phyloP scores from a whole-genome alignment of 441 rosid genomes.

The Corymbia calophylla region DNA sequence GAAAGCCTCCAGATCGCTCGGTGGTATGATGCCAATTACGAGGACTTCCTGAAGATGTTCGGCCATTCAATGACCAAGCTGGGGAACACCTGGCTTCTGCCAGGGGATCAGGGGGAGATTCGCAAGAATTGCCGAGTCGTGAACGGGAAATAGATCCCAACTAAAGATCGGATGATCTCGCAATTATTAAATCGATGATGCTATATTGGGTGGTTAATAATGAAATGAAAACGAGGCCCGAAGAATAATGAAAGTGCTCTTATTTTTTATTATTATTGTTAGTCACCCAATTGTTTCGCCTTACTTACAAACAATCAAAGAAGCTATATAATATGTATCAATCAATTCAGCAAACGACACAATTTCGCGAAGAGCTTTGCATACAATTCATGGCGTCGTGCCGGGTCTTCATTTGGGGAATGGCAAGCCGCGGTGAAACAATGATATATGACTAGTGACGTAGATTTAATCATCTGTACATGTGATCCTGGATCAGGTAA shows the following conservation, averaged over 20 bases:
- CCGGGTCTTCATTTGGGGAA: no score
- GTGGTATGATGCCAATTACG: slow-evolving; percentile 49
- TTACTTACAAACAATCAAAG: background rate
- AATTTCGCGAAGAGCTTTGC: background rate
- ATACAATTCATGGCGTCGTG: background rate
- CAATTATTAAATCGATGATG: background rate
- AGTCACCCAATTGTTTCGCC: background rate
- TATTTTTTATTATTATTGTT: background rate
- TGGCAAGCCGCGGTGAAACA: background rate
- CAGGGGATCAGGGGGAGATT: slow-evolving; percentile 58
- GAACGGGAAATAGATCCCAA: background rate
- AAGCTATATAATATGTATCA: background rate
- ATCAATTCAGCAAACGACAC: background rate
- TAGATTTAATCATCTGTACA: background rate
- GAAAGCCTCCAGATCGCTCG: slow-evolving; percentile 36
- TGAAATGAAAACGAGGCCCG: background rate
- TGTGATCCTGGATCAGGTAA: background rate
- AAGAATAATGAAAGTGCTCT: background rate
- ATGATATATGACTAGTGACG: fast-evolving
- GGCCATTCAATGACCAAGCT: slow-evolving; percentile 59
- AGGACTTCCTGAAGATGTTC: slow-evolving; percentile 49
- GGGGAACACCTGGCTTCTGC: slow-evolving; percentile 58
- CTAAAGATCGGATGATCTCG: background rate
- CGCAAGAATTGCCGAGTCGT: slow-evolving; percentile 38
- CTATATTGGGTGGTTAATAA: background rate